phyloP scores from a whole-genome alignment of 2,329 filamentous ascomycete genomes.

The Grosmannia serpens region DNA sequence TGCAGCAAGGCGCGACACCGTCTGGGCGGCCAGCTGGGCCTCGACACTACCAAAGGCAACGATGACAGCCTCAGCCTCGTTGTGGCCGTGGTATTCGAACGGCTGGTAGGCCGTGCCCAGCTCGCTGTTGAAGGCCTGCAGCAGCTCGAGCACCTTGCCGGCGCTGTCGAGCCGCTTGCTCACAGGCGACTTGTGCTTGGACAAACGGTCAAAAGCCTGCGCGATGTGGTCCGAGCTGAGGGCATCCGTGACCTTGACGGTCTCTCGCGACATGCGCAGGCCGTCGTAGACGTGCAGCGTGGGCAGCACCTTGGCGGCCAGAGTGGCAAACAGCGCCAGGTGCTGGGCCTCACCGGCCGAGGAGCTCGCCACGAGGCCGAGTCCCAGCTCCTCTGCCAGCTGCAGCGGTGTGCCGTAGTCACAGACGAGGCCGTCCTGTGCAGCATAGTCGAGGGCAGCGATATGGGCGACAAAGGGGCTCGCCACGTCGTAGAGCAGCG shows the following conservation, averaged over 20 bases:
- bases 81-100: constrained; percentile 89
- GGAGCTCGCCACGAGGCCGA: constrained; percentile 73
- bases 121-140: constrained; percentile 74
- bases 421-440: constrained; percentile 59
- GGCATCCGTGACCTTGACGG: constrained; percentile 59
- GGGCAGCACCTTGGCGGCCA: constrained; percentile 61
- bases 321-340: constrained; percentile 65
- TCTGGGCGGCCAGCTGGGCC: constrained; percentile 72
- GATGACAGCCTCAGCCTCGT: constrained; percentile 66
- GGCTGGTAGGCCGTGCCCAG: constrained; percentile 85
- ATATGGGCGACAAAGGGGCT: constrained; percentile 91
- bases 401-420: constrained; percentile 77
- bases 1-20: constrained; percentile 59
- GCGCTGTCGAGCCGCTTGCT: constrained; percentile 62
- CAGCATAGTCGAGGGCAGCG: constrained; percentile 76
- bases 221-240: constrained; percentile 52
- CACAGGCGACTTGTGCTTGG: constrained; percentile 45
- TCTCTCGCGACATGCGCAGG: constrained; percentile 60
- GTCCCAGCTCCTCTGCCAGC: constrained; percentile 77
- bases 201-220: constrained; percentile 52
- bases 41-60: constrained; percentile 91
- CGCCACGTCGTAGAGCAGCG: constrained; percentile 79
- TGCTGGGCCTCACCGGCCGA: constrained; percentile 91
- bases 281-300: constrained; percentile 72
- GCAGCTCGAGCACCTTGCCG: constrained; percentile 56